These are phyloP conservation scores for Telfairia occidentalis DNA, from an alignment of 331 rosid species.

Conservation along the genomic window DNA sequence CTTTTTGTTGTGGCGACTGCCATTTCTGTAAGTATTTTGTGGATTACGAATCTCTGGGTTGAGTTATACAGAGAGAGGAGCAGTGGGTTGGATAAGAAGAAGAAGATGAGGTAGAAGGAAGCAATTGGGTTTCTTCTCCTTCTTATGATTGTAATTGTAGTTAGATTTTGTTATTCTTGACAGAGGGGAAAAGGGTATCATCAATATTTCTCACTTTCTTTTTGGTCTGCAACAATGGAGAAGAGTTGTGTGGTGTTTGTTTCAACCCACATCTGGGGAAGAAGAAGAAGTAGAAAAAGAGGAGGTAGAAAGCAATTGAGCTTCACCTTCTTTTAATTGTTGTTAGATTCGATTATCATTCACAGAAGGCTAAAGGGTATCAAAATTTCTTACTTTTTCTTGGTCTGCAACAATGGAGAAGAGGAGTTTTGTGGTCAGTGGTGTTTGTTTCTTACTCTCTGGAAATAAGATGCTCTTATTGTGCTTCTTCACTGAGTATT, in stretches of 20 bases:
- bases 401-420: not conserved
- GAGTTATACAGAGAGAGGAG: constrained; percentile 39
- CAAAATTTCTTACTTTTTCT: not conserved
- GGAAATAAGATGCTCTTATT: not conserved
- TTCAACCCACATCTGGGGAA: not conserved
- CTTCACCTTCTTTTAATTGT: not conserved
- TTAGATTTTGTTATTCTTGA: not conserved
- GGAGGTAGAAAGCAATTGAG: not conserved
- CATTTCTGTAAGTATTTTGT: constrained; percentile 64
- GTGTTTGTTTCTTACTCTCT: not conserved
- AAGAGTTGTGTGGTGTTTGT: not conserved
- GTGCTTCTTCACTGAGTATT: not conserved
- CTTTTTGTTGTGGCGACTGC: constrained; percentile 50
- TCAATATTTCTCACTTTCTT: not conserved
- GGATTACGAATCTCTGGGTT: constrained; percentile 80
- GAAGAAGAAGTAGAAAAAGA: not conserved
- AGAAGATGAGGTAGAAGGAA: constrained; percentile 18
- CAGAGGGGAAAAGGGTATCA: not conserved
- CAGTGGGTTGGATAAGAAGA: constrained; percentile 37
- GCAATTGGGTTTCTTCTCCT: not conserved
- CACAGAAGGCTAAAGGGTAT: not conserved
- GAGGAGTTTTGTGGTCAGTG: not conserved
- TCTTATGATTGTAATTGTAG: not conserved
- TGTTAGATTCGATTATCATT: not conserved
- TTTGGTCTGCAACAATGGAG: constrained; percentile 1